phyloP scores from a whole-genome alignment of 1,284 basidiomycete genomes.

The Cutaneotrichosporon cavernicola region DNA sequence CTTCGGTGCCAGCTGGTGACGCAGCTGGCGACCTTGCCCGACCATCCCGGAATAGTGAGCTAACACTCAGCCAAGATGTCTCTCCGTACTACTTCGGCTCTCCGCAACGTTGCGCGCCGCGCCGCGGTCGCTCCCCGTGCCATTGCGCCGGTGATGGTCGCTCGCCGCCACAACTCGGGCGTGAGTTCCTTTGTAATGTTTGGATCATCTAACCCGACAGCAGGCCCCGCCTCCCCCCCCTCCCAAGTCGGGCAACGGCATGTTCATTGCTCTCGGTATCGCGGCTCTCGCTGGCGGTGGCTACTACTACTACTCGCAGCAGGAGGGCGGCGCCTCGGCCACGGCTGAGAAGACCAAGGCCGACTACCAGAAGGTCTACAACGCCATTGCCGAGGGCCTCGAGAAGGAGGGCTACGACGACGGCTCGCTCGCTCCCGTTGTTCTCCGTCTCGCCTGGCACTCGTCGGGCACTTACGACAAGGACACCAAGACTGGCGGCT shows the following conservation, averaged over 20 bases:
- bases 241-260: conserved; percentile 30
- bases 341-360: conserved; percentile 62
- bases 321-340: conserved; percentile 52
- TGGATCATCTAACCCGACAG: not conserved
- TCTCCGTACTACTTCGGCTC: conserved; percentile 36
- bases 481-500: conserved; percentile 77
- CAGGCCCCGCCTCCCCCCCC: conserved; percentile 33
- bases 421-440: conserved; percentile 84
- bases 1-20: not conserved
- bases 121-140: conserved; percentile 19
- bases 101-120: conserved; percentile 34
- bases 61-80: conserved; percentile 32
- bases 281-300: conserved; percentile 45
- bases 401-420: conserved; percentile 85
- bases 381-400: conserved; percentile 71
- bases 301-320: conserved; percentile 50
- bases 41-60: not conserved
- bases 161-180: conserved; percentile 38
- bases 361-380: conserved; percentile 92
- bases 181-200: conserved; percentile 28
- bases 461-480: conserved; percentile 88
- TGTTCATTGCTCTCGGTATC: conserved; percentile 38
- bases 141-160: conserved; percentile 27
- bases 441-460: conserved; percentile 94
- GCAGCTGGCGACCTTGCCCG: not conserved